These are phyloP conservation scores for Podospora australis DNA, from an alignment of 495 filamentous ascomycete species.

Conservation along the genomic window DNA sequence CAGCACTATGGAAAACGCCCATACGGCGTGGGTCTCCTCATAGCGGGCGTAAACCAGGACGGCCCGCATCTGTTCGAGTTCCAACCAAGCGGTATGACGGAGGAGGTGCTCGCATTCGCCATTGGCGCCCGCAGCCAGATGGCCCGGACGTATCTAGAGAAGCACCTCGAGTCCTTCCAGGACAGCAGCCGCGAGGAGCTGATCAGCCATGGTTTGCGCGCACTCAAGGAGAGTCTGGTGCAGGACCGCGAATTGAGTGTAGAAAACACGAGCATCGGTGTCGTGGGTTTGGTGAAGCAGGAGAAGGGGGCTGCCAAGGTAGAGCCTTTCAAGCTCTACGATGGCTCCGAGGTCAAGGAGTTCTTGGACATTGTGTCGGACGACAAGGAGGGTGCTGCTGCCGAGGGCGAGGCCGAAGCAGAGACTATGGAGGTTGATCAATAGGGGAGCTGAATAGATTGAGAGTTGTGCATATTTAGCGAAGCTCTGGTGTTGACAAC, in stretches of 20 bases:
- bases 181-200: slow-evolving; percentile 72
- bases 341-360: slow-evolving; percentile 78
- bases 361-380: slow-evolving; percentile 63
- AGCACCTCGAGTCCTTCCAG: slow-evolving; percentile 76
- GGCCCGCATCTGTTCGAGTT: slow-evolving; percentile 98
- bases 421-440: slow-evolving; percentile 80
- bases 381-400: slow-evolving; percentile 40
- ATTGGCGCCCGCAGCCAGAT: slow-evolving; percentile 96
- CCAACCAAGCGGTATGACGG: slow-evolving; percentile 89
- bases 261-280: slow-evolving; percentile 88
- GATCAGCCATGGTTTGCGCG: slow-evolving; percentile 80
- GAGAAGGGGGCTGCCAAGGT: slow-evolving; percentile 47
- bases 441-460: no score
- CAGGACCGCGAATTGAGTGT: slow-evolving; percentile 97
- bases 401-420: slow-evolving; percentile 37
- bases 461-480: neutral
- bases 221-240: slow-evolving; percentile 88
- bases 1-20: slow-evolving; percentile 96
- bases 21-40: slow-evolving; percentile 90
- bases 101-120: slow-evolving; percentile 92
- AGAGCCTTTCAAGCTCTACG: slow-evolving; percentile 86
- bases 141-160: slow-evolving; percentile 92
- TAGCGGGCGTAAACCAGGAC: slow-evolving; percentile 87
- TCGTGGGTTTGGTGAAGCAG: slow-evolving; percentile 55
- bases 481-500: no score